A percentile compares a stretch with the other conserved stretches of the same genome.
These are phyloP conservation scores for Carex pumila DNA, from an alignment of 176 grass and related monocot species.

Conservation along the genomic window DNA sequence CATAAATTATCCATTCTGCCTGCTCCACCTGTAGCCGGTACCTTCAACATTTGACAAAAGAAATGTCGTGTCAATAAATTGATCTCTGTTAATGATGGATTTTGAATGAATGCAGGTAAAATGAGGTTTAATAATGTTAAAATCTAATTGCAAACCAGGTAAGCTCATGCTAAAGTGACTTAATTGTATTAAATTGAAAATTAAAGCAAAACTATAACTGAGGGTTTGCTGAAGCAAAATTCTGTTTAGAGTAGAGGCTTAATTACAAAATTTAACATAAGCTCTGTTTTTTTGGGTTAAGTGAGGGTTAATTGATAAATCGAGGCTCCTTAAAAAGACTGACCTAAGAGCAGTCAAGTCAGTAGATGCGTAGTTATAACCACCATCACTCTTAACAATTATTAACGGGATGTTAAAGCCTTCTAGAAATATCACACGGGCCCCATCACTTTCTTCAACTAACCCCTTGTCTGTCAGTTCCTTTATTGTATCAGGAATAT, in stretches of 20 bases:
- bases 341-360: conserved; percentile 84
- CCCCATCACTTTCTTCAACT: conserved; percentile 75
- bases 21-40: conserved; percentile 76
- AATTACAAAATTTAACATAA: neutral
- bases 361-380: conserved; percentile 92
- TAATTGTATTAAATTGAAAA: neutral
- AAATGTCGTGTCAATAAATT: conserved; percentile 18
- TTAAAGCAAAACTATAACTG: conserved; percentile 3
- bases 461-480: conserved; percentile 50
- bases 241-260: neutral
- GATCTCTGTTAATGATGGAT: neutral
- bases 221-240: neutral
- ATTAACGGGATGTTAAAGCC: conserved; percentile 87
- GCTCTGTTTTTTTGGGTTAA: neutral
- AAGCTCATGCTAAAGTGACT: neutral
- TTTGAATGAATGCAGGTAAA: neutral
- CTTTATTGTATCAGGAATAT: conserved; percentile 69
- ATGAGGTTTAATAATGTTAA: neutral
- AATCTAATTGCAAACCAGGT: neutral
- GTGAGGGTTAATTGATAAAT: neutral
- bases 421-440: conserved; percentile 62
- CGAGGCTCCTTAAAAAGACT: conserved; percentile 12
- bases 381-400: conserved; percentile 85
- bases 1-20: conserved; percentile 94
- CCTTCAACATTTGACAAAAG: conserved; percentile 34